Evolutionary conservation across 2,329 filamentous ascomycete genomes (phyloP).

Genomic region (Didymella pinodella): DNA sequence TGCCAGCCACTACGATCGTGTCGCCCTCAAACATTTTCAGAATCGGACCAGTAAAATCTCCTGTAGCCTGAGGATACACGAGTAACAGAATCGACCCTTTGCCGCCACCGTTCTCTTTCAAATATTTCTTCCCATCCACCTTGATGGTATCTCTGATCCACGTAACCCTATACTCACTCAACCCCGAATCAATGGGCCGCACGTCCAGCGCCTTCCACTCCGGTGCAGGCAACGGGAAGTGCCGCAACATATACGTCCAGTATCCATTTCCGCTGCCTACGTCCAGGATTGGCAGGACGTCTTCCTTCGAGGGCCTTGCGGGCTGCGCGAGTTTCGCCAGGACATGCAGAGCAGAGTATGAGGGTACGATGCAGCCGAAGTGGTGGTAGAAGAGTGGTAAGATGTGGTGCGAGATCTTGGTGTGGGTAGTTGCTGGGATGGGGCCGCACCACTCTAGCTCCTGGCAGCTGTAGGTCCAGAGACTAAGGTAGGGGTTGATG

Average conservation of each 20-base stretch:
- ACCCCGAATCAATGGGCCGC: slow-evolving; percentile 70
- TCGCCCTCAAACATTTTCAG: slow-evolving; percentile 69
- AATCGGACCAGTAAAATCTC: slow-evolving; percentile 70
- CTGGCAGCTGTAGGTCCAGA: slow-evolving; percentile 71
- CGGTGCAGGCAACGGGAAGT: slow-evolving; percentile 68
- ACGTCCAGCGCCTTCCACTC: slow-evolving; percentile 64
- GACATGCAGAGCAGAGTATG: slow-evolving; percentile 69
- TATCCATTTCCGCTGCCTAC: slow-evolving; percentile 77
- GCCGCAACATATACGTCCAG: slow-evolving; percentile 76
- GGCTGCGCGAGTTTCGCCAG: slow-evolving; percentile 62
- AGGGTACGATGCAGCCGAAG: slow-evolving; percentile 76
- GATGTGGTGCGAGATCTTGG: slow-evolving; percentile 69
- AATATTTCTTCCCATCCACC: slow-evolving; percentile 66
- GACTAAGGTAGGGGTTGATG: slow-evolving; percentile 72
- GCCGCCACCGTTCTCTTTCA: slow-evolving; percentile 56
- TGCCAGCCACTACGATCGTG: slow-evolving; percentile 74
- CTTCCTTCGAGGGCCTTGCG: slow-evolving; percentile 38
- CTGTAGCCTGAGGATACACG: slow-evolving; percentile 76
- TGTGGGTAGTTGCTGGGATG: slow-evolving; percentile 59
- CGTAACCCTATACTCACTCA: slow-evolving; percentile 71
- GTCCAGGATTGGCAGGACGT: slow-evolving; percentile 65
- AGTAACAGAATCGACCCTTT: slow-evolving; percentile 69
- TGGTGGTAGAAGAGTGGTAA: slow-evolving; percentile 80
- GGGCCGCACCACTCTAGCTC: slow-evolving; percentile 73
- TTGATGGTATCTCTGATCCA: slow-evolving; percentile 74